These are phyloP conservation scores for Fraxinus floribunda DNA, from an alignment of 305 asterid genomes.

Conservation along the genomic window DNA sequence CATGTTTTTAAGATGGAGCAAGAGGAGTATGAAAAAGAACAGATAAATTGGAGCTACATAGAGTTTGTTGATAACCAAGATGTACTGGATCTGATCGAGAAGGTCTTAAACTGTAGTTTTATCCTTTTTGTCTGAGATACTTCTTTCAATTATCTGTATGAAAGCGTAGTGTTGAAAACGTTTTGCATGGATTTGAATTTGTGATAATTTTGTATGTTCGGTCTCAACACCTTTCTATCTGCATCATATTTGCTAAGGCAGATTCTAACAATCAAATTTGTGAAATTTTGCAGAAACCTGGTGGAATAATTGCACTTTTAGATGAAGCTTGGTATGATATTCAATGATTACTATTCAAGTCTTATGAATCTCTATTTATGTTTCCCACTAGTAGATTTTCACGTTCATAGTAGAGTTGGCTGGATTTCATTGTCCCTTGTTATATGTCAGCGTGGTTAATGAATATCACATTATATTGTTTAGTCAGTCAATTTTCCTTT, in stretches of 20 bases:
- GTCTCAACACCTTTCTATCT: conserved; percentile 14
- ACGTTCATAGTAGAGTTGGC: conserved; percentile 14
- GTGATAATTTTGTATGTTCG: conserved; percentile 11
- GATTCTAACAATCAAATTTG: conserved; percentile 5
- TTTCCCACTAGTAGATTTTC: conserved; percentile 18
- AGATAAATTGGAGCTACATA: conserved; percentile 95
- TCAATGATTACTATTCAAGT: conserved; percentile 8
- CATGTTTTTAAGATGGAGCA: conserved; percentile 99
- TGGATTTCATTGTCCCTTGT: conserved; percentile 1
- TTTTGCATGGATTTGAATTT: conserved; percentile 14
- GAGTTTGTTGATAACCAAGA: conserved; percentile 98
- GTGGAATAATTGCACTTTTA: conserved; percentile 95
- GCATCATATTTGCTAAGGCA: conserved; percentile 13
- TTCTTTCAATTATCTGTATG: conserved; percentile 14
- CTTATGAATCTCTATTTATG: not conserved
- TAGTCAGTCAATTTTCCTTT: not conserved
- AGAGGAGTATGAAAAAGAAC: conserved; percentile 90
- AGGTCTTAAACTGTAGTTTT: conserved; percentile 43
- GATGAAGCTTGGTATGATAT: conserved; percentile 93
- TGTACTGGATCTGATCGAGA: conserved; percentile 93
- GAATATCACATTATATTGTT: conserved; percentile 14
- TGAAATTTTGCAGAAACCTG: conserved; percentile 85
- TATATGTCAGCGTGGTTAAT: conserved; percentile 20
- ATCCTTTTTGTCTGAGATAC: not conserved
- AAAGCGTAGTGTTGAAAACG: conserved; percentile 7